phyloP scores from a whole-genome alignment of 1,284 basidiomycete genomes.

The Fomes fomentarius region DNA sequence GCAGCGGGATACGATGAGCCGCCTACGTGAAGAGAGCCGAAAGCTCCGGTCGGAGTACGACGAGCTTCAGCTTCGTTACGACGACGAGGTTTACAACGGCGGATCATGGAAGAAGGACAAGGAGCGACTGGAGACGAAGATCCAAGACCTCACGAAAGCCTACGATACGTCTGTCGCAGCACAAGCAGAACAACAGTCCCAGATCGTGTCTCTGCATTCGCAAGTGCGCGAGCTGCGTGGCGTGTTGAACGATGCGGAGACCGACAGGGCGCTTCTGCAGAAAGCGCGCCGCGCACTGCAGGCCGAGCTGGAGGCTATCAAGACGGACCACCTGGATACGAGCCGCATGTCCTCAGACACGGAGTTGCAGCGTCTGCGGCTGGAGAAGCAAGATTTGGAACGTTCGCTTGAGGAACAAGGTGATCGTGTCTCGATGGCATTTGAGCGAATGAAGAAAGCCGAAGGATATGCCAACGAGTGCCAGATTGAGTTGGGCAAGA shows the following conservation, averaged over 20 bases:
- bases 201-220: slow-evolving; percentile 81
- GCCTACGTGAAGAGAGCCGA: slow-evolving; percentile 79
- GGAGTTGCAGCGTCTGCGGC: slow-evolving; percentile 72
- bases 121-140: slow-evolving; percentile 83
- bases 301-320: slow-evolving; percentile 79
- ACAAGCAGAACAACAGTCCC: slow-evolving; percentile 80
- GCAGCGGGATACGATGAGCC: slow-evolving; percentile 74
- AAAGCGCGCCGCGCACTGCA: slow-evolving; percentile 84
- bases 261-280: slow-evolving; percentile 77
- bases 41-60: slow-evolving; percentile 79
- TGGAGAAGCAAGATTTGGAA: slow-evolving; percentile 82
- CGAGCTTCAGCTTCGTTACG: slow-evolving; percentile 73
- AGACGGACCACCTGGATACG: slow-evolving; percentile 73
- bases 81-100: slow-evolving; percentile 79
- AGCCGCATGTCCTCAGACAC: slow-evolving; percentile 73
- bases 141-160: slow-evolving; percentile 73
- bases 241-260: slow-evolving; percentile 83
- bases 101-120: slow-evolving; percentile 87
- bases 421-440: slow-evolving; percentile 72
- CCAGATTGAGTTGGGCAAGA: slow-evolving; percentile 74
- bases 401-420: slow-evolving; percentile 79
- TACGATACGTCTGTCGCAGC: slow-evolving; percentile 76
- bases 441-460: slow-evolving; percentile 80
- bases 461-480: slow-evolving; percentile 77
- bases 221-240: slow-evolving; percentile 83